Conservation (phyloP, 1,284 basidiomycete species). For the Ceratobasidium theobromae region DNA sequence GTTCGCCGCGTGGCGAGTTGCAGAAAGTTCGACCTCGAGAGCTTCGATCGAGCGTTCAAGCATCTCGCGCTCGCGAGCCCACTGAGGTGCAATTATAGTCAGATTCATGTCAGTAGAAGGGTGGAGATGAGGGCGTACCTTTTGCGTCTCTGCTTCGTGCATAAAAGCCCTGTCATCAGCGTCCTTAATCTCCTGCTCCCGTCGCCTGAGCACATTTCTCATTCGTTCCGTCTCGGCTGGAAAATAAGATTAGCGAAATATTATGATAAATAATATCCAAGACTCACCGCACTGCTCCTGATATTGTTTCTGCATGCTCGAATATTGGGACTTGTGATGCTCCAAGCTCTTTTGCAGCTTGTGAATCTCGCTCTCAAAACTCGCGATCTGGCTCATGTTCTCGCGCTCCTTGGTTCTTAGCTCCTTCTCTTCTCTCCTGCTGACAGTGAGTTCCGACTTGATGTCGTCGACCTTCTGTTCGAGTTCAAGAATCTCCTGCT, state of each 20-base stretch:
- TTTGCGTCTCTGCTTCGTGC: constrained; percentile 64
- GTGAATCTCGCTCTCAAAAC: constrained; percentile 72
- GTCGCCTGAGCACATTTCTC: constrained; percentile 66
- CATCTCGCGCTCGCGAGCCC: constrained; percentile 56
- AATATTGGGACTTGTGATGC: constrained; percentile 64
- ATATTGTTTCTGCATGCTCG: constrained; percentile 78
- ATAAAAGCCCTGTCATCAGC: constrained; percentile 59
- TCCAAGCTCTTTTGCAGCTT: constrained; percentile 73
- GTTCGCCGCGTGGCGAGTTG: constrained; percentile 67
- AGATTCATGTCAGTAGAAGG: not conserved
- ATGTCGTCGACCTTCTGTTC: constrained; percentile 72
- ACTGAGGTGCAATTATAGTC: constrained; percentile 5
- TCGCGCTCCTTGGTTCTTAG: constrained; percentile 71
- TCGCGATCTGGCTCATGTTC: constrained; percentile 24
- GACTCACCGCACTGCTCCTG: constrained; percentile 77
- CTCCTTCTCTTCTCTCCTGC: constrained; percentile 87
- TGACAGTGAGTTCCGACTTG: constrained; percentile 66
- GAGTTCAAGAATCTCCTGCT: constrained; percentile 73
- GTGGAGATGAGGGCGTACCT: constrained; percentile 38
- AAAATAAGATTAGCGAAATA: not conserved
- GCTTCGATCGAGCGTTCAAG: constrained; percentile 66
- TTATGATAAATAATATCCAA: not conserved
- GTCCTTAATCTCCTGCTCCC: constrained; percentile 70
- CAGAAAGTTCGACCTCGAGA: constrained; percentile 65
- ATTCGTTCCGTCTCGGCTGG: constrained; percentile 75